Evolutionary conservation across 2,329 filamentous ascomycete genomes (phyloP).

Genomic region (Dactylonectria estremocensis): DNA sequence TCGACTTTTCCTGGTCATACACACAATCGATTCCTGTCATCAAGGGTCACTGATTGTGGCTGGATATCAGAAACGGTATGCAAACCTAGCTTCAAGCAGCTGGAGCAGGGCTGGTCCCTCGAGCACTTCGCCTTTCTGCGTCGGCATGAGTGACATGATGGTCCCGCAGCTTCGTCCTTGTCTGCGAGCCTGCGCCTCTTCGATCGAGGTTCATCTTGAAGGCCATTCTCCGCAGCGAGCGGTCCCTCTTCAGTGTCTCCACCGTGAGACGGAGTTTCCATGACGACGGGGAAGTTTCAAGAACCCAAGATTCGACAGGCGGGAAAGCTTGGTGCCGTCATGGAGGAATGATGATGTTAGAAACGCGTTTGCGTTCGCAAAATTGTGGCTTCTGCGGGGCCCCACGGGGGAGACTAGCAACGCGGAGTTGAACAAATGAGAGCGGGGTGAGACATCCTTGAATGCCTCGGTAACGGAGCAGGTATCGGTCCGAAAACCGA

Average conservation of each 20-base stretch:
- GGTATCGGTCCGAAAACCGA: constrained; percentile 13
- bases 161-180: constrained; percentile 16
- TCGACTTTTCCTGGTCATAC: constrained; percentile 52
- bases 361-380: not conserved
- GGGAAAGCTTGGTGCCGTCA: too few species aligned
- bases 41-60: constrained; percentile 35
- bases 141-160: constrained; percentile 58
- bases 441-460: not conserved
- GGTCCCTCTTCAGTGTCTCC: not conserved
- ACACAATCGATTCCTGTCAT: constrained; percentile 49
- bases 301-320: too few species aligned
- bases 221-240: not conserved
- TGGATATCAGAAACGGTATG: constrained; percentile 51
- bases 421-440: constrained; percentile 10
- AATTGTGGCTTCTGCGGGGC: not conserved
- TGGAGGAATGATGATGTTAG: too few species aligned
- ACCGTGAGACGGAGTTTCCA: not conserved
- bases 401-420: constrained; percentile 13
- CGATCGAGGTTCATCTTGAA: constrained; percentile 13
- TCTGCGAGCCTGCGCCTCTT: constrained; percentile 9
- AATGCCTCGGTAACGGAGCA: constrained; percentile 20
- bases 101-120: constrained; percentile 58
- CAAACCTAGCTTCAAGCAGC: constrained; percentile 15
- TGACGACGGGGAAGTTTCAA: not conserved
- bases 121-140: constrained; percentile 63